Percentiles rank a stretch among this genome's conserved stretches.
Evolutionary conservation across 805 yeast species (phyloP).

Genomic region (Yarrowia porcina): DNA sequence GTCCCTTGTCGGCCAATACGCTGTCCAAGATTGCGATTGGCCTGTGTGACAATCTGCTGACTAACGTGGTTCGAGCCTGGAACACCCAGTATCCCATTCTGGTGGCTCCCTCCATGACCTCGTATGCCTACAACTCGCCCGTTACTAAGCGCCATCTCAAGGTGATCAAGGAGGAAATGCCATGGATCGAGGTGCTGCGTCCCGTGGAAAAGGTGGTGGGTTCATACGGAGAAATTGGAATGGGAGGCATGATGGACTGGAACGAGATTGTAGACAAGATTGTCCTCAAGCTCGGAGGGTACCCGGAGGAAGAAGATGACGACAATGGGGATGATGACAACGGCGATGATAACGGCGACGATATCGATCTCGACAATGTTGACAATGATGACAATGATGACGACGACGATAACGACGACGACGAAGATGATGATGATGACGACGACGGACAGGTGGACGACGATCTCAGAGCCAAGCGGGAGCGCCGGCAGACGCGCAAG

Average conservation of each 20-base stretch:
- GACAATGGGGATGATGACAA: slow-evolving; percentile 48
- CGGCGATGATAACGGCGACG: slow-evolving; percentile 42
- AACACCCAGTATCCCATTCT: slow-evolving; percentile 85
- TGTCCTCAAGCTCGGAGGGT: slow-evolving; percentile 64
- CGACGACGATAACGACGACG: slow-evolving; percentile 31
- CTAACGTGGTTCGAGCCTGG: slow-evolving; percentile 93
- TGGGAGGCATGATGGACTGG: slow-evolving; percentile 99
- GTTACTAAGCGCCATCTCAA: slow-evolving; percentile 80
- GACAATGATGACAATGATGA: slow-evolving; percentile 39
- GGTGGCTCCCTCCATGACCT: slow-evolving; percentile 94
- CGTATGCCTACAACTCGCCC: slow-evolving; percentile 84
- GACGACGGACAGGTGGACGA: slow-evolving; percentile 36
- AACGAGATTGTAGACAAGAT: slow-evolving; percentile 86
- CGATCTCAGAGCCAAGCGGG: slow-evolving; percentile 21
- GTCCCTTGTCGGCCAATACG: slow-evolving; percentile 94
- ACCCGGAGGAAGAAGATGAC: slow-evolving; percentile 55
- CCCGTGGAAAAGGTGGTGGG: slow-evolving; percentile 94
- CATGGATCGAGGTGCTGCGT: slow-evolving; percentile 88
- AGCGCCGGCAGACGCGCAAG: slow-evolving; percentile 22
- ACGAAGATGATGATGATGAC: slow-evolving; percentile 35
- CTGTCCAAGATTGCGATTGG: slow-evolving; percentile 87
- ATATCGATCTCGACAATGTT: slow-evolving; percentile 38
- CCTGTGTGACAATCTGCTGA: slow-evolving; percentile 84
- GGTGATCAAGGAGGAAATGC: slow-evolving; percentile 81
- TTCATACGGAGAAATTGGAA: slow-evolving; percentile 94